phyloP scores from a whole-genome alignment of 495 filamentous ascomycete species.

The Penicillium turbatum region DNA sequence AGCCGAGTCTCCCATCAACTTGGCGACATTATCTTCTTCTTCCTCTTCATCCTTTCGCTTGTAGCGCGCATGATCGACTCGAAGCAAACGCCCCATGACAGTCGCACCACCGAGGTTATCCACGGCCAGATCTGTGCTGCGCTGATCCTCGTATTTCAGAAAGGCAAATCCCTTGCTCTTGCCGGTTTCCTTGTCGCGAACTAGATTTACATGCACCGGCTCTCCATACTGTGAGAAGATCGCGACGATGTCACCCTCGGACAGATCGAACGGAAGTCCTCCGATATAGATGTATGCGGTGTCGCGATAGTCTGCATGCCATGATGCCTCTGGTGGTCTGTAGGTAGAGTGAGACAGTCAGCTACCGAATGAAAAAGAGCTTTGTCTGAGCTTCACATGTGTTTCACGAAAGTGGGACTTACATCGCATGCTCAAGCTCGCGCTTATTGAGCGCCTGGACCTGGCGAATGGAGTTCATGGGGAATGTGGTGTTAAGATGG shows the following conservation, averaged over 20 bases:
- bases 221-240: constrained; percentile 98
- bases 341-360: constrained; percentile 14
- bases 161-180: constrained; percentile 92
- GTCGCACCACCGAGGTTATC: constrained; percentile 89
- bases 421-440: constrained; percentile 86
- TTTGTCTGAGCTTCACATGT: not conserved
- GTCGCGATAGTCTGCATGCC: constrained; percentile 96
- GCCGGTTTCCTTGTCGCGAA: constrained; percentile 92
- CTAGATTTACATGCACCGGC: constrained; percentile 83
- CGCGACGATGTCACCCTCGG: constrained; percentile 91
- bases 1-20: constrained; percentile 32
- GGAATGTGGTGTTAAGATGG: constrained; percentile 4
- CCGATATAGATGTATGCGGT: constrained; percentile 96
- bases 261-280: constrained; percentile 87
- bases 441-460: constrained; percentile 92
- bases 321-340: constrained; percentile 79
- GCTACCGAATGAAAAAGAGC: not conserved
- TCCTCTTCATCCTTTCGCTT: constrained; percentile 85
- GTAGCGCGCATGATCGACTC: constrained; percentile 90
- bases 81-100: constrained; percentile 73
- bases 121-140: constrained; percentile 90
- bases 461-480: constrained; percentile 89
- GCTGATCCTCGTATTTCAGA: constrained; percentile 97
- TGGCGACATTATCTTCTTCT: constrained; percentile 53
- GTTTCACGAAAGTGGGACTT: constrained; percentile 8